Base-by-base conservation (phyloP, 2,329 filamentous ascomycete genomes). In the Pseudophaeomoniella oleicola region DNA sequence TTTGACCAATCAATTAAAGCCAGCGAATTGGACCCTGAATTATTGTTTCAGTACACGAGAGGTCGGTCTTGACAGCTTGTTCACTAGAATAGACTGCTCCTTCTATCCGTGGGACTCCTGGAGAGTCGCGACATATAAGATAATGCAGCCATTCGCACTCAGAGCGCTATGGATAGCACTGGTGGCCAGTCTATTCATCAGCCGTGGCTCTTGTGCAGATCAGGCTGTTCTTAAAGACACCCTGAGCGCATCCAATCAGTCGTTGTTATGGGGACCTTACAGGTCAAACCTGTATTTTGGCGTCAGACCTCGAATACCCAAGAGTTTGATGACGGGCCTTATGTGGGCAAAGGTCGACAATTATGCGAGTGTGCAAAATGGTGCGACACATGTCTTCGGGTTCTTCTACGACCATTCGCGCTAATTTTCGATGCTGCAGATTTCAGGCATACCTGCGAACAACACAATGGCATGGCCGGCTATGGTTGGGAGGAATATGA, bases 401-500 rank as follows among this genome's bases (percentile, higher is more conserved):
- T 12, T 19, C 15, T 14, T 30, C 11, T 16, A 22, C 17, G 17
- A 30, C 9, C 10, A 16, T 4, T 16, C 13, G 33, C 30, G 37
- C 41, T 38, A 19, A 17, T 15, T 39, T 35, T 19, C 33, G 54
- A 46, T 41, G n/a, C 16, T 37, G 2, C 53, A 90, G 84, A 78
- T 49, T 81, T 94, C 50, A 78, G 90, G 45, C 86, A 94, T 57
- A 94, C 90, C 0, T 98, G 90, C 61, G 90, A 96, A 58, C 90
- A 98, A 57, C 75, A 90, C 56, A 85, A 92, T 55, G 81, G 81
- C 45, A 93, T 98, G 71, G 81, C 76, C 34, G 88, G 88, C 38
- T 98, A 98, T 57, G 90, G 90, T 43, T 98, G 90, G 90, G 87
- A 96, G 50, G 84, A 93, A 55, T 98, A 92, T 57, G 90, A 98